phyloP scores from a whole-genome alignment of 2,329 filamentous ascomycete genomes.

The Colletotrichum magnum region DNA sequence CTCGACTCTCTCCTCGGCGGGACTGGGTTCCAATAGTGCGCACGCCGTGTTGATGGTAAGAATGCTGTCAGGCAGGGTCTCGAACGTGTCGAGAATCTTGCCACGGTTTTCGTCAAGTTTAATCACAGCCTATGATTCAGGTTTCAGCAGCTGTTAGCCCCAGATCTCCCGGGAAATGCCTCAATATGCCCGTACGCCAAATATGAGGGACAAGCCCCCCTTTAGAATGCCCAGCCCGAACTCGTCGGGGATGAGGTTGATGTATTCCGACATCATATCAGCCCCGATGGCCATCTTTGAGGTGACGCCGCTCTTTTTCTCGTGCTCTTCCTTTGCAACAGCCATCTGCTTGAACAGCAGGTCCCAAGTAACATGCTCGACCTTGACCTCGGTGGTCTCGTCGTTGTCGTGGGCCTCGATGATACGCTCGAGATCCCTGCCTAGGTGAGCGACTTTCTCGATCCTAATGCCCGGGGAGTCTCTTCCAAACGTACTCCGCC shows the following conservation, averaged over 20 bases:
- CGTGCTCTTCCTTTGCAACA: not conserved
- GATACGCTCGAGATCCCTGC: not conserved
- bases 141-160: not conserved
- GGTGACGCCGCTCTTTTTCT: not conserved
- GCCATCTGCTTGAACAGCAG: not conserved
- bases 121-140: not conserved
- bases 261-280: not conserved
- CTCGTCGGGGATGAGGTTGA: not conserved
- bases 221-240: conserved; percentile 5
- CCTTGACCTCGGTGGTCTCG: not conserved
- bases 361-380: not conserved
- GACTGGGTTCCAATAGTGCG: not conserved
- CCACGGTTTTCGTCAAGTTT: not conserved
- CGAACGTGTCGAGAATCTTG: not conserved
- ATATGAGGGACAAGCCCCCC: not conserved
- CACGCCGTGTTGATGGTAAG: conserved; percentile 8
- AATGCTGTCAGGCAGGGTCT: conserved; percentile 7
- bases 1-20: not conserved
- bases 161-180: not conserved
- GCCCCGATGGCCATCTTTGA: not conserved
- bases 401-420: not conserved
- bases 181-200: not conserved
- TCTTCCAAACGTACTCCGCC: not conserved
- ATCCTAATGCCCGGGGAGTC: not conserved
- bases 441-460: not conserved